These are phyloP conservation scores for Monosporascus sp. DNA, from an alignment of 2,329 filamentous ascomycete species.

Conservation along the genomic window DNA sequence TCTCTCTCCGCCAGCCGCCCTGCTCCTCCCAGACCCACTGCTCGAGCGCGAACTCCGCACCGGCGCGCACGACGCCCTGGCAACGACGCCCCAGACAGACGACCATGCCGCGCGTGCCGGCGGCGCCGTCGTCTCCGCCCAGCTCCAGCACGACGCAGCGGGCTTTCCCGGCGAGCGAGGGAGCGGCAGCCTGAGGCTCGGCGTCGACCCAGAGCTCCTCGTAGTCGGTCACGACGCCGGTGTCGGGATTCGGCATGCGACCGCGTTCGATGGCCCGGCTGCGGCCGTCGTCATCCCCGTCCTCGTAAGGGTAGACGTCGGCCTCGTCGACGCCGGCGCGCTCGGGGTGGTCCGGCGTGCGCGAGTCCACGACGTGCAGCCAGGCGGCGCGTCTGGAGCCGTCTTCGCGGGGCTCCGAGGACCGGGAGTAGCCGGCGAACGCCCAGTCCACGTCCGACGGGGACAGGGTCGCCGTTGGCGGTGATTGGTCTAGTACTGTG, in stretches of 20 bases:
- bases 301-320: constrained; percentile 42
- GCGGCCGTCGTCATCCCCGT: constrained; percentile 19
- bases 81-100: constrained; percentile 48
- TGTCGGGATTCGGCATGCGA: constrained; percentile 52
- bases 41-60: constrained; percentile 41
- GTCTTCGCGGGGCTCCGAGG: constrained; percentile 23
- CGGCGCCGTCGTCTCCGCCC: constrained; percentile 20
- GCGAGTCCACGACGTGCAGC: constrained; percentile 56
- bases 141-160: constrained; percentile 36
- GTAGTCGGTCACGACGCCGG: constrained; percentile 47
- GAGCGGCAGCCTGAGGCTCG: constrained; percentile 26
- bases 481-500: too few relatives aligned
- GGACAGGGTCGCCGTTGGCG: neutral
- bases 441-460: constrained; percentile 54
- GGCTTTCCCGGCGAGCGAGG: constrained; percentile 3
- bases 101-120: constrained; percentile 40
- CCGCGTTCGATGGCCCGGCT: constrained; percentile 47
- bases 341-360: constrained; percentile 30
- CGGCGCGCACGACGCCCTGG: constrained; percentile 49
- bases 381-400: constrained; percentile 37
- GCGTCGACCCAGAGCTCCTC: constrained; percentile 62
- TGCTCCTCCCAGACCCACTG: constrained; percentile 43
- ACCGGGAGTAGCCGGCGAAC: constrained; percentile 50
- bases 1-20: constrained; percentile 30
- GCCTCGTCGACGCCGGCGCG: constrained; percentile 45